A percentile compares a stretch with the other conserved stretches of the same genome.
Conservation (phyloP, 2,329 filamentous ascomycete species). For the Gremmenia infestans region DNA sequence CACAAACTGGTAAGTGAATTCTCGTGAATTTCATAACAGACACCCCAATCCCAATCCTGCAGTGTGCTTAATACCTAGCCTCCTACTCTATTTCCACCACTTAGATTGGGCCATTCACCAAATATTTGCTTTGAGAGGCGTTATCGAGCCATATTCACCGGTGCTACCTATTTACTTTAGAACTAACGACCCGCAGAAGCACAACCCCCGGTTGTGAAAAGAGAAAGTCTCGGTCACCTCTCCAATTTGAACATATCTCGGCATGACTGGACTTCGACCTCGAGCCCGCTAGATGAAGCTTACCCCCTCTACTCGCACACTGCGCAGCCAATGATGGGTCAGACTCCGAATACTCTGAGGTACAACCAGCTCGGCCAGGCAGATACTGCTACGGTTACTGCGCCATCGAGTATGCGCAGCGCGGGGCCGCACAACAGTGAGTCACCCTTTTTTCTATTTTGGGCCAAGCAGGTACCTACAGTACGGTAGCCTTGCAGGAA, state of each 20-base stretch:
- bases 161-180: not conserved
- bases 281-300: conserved; percentile 2
- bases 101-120: not conserved
- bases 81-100: not conserved
- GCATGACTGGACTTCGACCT: conserved; percentile 7
- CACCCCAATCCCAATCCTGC: no score
- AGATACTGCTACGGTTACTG: conserved; percentile 9
- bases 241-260: not conserved
- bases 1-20: not conserved
- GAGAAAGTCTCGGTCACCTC: conserved; percentile 7
- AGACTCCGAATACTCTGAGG: not conserved
- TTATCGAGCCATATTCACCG: no score
- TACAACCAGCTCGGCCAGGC: conserved; percentile 13
- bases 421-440: conserved; percentile 11
- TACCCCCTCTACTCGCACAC: conserved; percentile 4
- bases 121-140: no score
- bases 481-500: conserved; percentile 3
- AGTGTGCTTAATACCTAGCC: no score
- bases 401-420: conserved; percentile 8
- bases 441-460: conserved; percentile 11
- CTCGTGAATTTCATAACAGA: no score
- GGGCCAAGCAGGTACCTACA: not conserved
- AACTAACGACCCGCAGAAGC: conserved; percentile 4
- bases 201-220: conserved; percentile 9
- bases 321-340: conserved; percentile 4